Evolutionary conservation across 2,329 filamentous ascomycete genomes (phyloP).

Genomic region (Cladosporium sp.): DNA sequence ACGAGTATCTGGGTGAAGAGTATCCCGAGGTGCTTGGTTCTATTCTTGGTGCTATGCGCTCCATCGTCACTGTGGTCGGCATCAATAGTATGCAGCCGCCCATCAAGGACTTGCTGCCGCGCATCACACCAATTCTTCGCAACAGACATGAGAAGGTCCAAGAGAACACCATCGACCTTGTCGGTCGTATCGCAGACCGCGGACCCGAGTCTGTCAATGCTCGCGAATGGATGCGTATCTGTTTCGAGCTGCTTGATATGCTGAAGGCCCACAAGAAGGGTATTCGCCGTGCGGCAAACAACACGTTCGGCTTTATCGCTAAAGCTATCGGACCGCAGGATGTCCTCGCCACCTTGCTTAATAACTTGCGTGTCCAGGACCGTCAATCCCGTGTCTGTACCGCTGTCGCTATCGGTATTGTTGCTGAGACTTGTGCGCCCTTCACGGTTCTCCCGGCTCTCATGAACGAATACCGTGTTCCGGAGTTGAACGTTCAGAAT

Average conservation of each 20-base stretch:
- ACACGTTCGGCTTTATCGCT: conserved; percentile 99
- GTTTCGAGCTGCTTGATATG: conserved; percentile 98
- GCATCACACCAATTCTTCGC: conserved; percentile 93
- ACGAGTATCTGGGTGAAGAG: conserved; percentile 97
- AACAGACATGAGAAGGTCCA: conserved; percentile 99
- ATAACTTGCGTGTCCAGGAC: conserved; percentile 95
- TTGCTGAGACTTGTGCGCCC: conserved; percentile 95
- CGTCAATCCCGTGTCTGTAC: conserved; percentile 98
- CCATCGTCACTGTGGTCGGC: conserved; percentile 95
- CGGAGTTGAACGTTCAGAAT: conserved; percentile 97
- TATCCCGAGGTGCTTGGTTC: conserved; percentile 97
- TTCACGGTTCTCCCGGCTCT: conserved; percentile 97
- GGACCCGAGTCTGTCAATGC: conserved; percentile 96
- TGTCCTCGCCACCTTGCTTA: conserved; percentile 89
- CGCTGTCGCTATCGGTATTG: conserved; percentile 95
- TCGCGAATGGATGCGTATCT: conserved; percentile 99
- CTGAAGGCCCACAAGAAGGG: conserved; percentile 99
- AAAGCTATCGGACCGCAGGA: conserved; percentile 98
- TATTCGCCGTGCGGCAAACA: conserved; percentile 95
- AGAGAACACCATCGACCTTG: conserved; percentile 97
- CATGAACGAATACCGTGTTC: conserved; percentile 99
- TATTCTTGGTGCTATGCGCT: conserved; percentile 88
- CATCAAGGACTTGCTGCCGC: conserved; percentile 91
- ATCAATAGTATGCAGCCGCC: conserved; percentile 98
- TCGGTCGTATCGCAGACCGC: conserved; percentile 95